Percentiles rank a stretch among this genome's conserved stretches.
Evolutionary conservation across 2,329 filamentous ascomycete genomes (phyloP).

Genomic region (Talaromyces verruculosus): DNA sequence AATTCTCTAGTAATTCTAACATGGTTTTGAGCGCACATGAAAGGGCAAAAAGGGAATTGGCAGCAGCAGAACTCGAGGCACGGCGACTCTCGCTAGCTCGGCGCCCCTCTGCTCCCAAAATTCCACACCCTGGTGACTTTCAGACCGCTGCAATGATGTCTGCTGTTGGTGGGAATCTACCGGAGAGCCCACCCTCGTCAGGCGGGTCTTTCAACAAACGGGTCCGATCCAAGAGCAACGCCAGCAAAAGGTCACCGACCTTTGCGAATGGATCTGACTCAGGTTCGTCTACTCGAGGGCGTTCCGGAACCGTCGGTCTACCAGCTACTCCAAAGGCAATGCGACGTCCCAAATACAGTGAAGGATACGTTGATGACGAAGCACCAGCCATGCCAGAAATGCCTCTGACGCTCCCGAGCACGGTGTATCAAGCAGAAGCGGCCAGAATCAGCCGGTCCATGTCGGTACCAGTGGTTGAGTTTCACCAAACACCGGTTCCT

Average conservation of each 20-base stretch:
- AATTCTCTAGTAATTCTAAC: slow-evolving; percentile 24
- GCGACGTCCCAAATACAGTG: slow-evolving; percentile 70
- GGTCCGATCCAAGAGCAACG: slow-evolving; percentile 33
- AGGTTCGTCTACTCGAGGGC: slow-evolving; percentile 40
- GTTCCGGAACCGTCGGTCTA: slow-evolving; percentile 65
- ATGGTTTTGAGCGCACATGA: slow-evolving; percentile 54
- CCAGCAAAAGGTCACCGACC: slow-evolving; percentile 41
- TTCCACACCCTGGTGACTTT: slow-evolving; percentile 68
- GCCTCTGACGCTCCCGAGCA: slow-evolving; percentile 46
- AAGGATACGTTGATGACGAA: slow-evolving; percentile 43
- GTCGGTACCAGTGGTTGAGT: slow-evolving; percentile 39
- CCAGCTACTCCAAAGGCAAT: slow-evolving; percentile 90
- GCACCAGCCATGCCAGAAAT: slow-evolving; percentile 58
- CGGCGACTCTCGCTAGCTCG: slow-evolving; percentile 79
- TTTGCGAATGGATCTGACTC: slow-evolving; percentile 43
- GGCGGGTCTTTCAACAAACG: slow-evolving; percentile 34
- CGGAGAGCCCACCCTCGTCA: slow-evolving; percentile 47
- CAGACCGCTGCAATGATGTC: slow-evolving; percentile 42
- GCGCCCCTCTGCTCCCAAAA: slow-evolving; percentile 74
- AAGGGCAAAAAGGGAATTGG: slow-evolving; percentile 68
- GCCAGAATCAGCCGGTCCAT: slow-evolving; percentile 41
- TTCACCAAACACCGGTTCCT: slow-evolving; percentile 28
- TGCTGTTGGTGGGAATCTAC: slow-evolving; percentile 31
- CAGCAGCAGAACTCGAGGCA: slow-evolving; percentile 83
- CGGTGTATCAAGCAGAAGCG: slow-evolving; percentile 40